Percentiles rank a stretch among this genome's conserved stretches.
Conservation (phyloP, 1,284 basidiomycete species). For the Amylostereum areolatum region DNA sequence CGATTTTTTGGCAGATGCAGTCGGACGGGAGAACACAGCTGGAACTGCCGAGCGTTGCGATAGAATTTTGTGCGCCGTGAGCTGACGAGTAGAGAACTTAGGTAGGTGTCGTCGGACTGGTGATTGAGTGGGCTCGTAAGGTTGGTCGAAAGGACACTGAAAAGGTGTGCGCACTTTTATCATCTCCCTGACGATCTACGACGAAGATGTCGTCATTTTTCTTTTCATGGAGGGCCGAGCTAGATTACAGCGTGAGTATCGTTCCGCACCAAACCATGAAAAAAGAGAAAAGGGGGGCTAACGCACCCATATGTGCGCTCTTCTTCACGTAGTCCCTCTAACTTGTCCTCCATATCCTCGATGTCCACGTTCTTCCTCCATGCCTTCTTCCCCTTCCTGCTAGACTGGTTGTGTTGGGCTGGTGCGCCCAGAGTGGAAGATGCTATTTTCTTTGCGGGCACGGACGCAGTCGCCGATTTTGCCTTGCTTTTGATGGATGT, state of each 20-base stretch:
- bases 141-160: constrained; percentile 1
- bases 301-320: constrained; percentile 74
- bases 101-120: constrained; percentile 54
- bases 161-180: constrained; percentile 44
- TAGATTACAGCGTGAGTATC: constrained; percentile 21
- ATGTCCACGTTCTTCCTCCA: constrained; percentile 93
- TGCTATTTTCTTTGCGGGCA: constrained; percentile 5
- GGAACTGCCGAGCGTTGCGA: constrained; percentile 81
- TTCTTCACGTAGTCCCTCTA: constrained; percentile 73
- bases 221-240: constrained; percentile 56
- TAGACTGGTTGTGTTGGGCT: constrained; percentile 64
- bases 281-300: background rate
- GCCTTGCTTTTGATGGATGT: background rate
- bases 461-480: background rate
- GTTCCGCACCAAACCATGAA: constrained; percentile 5
- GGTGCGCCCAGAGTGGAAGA: constrained; percentile 48
- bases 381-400: constrained; percentile 84
- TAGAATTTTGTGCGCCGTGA: constrained; percentile 82
- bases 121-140: background rate
- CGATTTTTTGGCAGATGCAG: constrained; percentile 26
- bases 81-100: constrained; percentile 44
- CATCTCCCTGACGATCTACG: constrained; percentile 77
- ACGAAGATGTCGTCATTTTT: constrained; percentile 71
- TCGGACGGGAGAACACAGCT: constrained; percentile 57
- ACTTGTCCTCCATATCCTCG: constrained; percentile 62